A percentile compares a stretch with the other conserved stretches of the same genome.
phyloP scores from a whole-genome alignment of 2,329 filamentous ascomycete genomes.

The Ophiostoma perfectum region DNA sequence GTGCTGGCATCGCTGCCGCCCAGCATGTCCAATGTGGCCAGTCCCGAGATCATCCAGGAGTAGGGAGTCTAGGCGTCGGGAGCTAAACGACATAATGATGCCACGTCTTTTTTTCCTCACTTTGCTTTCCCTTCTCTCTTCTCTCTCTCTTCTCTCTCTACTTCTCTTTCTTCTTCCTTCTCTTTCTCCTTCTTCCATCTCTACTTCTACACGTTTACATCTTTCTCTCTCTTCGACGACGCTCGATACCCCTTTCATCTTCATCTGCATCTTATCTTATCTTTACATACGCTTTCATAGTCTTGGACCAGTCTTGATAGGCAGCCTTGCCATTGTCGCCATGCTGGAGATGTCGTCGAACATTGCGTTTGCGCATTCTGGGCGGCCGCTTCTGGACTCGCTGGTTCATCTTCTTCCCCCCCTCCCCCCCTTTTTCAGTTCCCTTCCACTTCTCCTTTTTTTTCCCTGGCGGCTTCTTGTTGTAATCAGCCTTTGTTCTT shows the following conservation, averaged over 20 bases:
- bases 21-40: neutral
- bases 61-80: constrained; percentile 10
- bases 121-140: constrained; percentile 8
- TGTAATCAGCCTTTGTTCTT: neutral
- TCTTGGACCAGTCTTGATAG: no score
- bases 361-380: no score
- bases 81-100: constrained; percentile 2
- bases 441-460: neutral
- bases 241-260: no score
- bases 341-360: no score
- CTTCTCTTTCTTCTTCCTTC: neutral
- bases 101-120: neutral
- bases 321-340: no score
- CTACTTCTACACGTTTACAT: no score
- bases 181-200: neutral
- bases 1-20: neutral
- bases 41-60: constrained; percentile 24
- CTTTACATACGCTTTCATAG: no score
- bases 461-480: neutral
- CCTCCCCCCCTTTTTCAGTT: neutral
- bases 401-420: neutral
- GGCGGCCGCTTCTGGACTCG: neutral
- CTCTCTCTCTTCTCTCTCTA: neutral
- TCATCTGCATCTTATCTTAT: no score
- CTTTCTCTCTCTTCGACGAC: no score